phyloP scores from a whole-genome alignment of 768 basidiomycete genomes.

The Dioszegia hungarica region DNA sequence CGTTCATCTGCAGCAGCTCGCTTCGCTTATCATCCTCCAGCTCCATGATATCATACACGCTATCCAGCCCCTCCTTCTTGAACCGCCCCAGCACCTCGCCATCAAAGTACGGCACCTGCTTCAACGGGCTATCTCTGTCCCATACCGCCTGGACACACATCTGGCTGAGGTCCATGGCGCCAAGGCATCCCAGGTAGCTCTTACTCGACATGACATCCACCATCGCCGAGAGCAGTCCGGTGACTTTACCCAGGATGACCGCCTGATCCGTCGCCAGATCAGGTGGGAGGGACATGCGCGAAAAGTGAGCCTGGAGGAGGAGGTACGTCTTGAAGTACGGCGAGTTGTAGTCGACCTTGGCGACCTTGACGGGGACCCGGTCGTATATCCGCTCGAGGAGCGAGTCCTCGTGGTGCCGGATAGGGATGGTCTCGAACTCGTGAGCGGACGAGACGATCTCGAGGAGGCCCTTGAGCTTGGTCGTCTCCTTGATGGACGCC shows the following conservation, averaged over 20 bases:
- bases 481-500: constrained; percentile 87
- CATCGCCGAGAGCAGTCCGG: constrained; percentile 86
- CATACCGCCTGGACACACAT: constrained; percentile 98
- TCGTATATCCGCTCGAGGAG: constrained; percentile 87
- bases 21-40: constrained; percentile 89
- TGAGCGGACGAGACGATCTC: constrained; percentile 96
- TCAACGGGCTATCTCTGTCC: constrained; percentile 92
- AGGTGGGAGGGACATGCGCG: constrained; percentile 81
- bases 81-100: constrained; percentile 80
- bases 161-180: constrained; percentile 96
- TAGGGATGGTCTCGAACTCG: constrained; percentile 91
- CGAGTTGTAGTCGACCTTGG: constrained; percentile 73
- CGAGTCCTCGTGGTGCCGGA: constrained; percentile 77
- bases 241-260: constrained; percentile 79
- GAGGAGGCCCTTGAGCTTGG: constrained; percentile 91
- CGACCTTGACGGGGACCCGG: constrained; percentile 90
- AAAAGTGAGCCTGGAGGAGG: constrained; percentile 93
- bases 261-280: constrained; percentile 90
- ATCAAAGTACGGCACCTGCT: constrained; percentile 96
- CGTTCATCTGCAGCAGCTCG: constrained; percentile 74
- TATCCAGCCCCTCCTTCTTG: constrained; percentile 72
- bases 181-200: constrained; percentile 86
- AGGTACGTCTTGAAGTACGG: constrained; percentile 99
- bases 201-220: constrained; percentile 98
- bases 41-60: constrained; percentile 97